Base-by-base conservation (phyloP, 306 rosid genomes). In the Cicer yamashitae region DNA sequence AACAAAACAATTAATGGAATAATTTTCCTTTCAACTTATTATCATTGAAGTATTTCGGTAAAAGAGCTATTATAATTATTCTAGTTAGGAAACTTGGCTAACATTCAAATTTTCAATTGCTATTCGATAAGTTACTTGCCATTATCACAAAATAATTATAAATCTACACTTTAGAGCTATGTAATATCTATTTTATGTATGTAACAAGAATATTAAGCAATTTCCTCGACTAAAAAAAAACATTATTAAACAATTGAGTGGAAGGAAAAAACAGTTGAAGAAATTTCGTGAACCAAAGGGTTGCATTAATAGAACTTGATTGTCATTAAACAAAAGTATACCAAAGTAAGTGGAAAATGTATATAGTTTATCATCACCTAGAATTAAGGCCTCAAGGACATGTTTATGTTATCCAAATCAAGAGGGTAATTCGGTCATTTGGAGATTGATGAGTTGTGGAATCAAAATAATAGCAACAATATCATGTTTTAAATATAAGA, bases 341-440 rank as follows among this genome's bases (percentile, higher is more conserved):
- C 52, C 45, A 69, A 45, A 54, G 57, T 62, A 60, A 43, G 74
- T 60, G 14, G 9, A 60, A 54, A 69, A 75, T 43, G 65, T 40
- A 40, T 9, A 7, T 5, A 39, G 73, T 76, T 37, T 47, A 68
- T 80, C 57, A 69, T 43, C 70, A 74, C 65, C 63, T 60, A 56
- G 79, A 80, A 22, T 30, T 25, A 78, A 47, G 45, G 56, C 71
- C 62, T 56, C 77, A 53, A 56, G 58, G 41, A 30, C 34, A 30
- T 30, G 34, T 52, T 61, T n/a, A 58, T 56, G 66, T 69, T 57
- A 71, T 80, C 83, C 72, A 51, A 68, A 75, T 75, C 78, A 64
- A 74, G 87, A 84, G 85, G 90, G 66, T 72, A 52, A 58, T 76
- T 45, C 34, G 34, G 83, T 80, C 78, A 82, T 47, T 63, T 13